Evolutionary conservation across 1,284 basidiomycete species (phyloP).

Genomic region (Gomphus sp.): DNA sequence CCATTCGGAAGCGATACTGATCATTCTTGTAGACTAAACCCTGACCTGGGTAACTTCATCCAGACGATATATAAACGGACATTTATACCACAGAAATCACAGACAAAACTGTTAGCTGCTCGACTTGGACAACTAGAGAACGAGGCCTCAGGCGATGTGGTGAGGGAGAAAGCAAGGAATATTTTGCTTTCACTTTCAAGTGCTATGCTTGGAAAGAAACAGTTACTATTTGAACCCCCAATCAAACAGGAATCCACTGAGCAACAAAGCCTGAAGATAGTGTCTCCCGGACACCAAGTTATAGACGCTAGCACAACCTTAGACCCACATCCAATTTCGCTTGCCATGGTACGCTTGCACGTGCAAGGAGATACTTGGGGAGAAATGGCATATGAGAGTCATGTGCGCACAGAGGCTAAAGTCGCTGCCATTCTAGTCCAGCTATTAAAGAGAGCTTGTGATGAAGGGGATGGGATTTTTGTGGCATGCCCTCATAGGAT

Average conservation of each 20-base stretch:
- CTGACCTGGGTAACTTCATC: slow-evolving; percentile 40
- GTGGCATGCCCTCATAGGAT: slow-evolving; percentile 41
- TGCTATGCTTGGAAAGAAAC: slow-evolving; percentile 30
- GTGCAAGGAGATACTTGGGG: slow-evolving; percentile 22
- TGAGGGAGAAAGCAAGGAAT: slow-evolving; percentile 5
- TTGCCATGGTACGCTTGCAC: slow-evolving; percentile 29
- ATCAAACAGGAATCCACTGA: not conserved
- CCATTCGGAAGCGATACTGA: not conserved
- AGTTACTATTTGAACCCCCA: slow-evolving; percentile 25
- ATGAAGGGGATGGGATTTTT: slow-evolving; percentile 32
- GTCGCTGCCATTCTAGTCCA: slow-evolving; percentile 33
- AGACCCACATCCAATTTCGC: slow-evolving; percentile 24
- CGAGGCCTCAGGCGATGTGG: not conserved
- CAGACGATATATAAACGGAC: slow-evolving; percentile 36
- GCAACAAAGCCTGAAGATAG: not conserved
- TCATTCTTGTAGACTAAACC: slow-evolving; percentile 28
- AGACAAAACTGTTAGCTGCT: slow-evolving; percentile 29
- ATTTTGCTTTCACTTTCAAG: slow-evolving; percentile 30
- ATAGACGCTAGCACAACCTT: not conserved
- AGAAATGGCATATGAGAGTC: slow-evolving; percentile 32
- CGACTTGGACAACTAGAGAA: slow-evolving; percentile 21
- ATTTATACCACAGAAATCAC: slow-evolving; percentile 37
- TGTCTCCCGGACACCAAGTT: not conserved
- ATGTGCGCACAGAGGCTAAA: slow-evolving; percentile 37
- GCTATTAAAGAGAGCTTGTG: slow-evolving; percentile 22